Base-by-base conservation (phyloP, 768 basidiomycete species). In the Rhodotorula sphaerocarpa region DNA sequence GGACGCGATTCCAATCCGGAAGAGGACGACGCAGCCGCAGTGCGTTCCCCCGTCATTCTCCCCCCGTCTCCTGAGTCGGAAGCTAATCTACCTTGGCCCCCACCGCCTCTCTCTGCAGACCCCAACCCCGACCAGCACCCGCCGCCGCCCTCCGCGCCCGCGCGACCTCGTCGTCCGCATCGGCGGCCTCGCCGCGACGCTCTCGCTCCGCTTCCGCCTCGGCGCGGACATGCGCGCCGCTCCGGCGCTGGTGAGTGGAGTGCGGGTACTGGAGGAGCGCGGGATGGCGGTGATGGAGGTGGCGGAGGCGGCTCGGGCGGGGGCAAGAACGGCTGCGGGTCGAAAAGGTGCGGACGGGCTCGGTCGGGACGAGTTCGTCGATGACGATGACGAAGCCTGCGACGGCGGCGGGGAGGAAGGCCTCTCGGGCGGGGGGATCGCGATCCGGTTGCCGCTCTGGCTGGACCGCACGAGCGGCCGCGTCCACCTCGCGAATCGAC, bases 81-180 rank as follows among this genome's bases (percentile, higher is more conserved):
- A n/a, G n/a, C n/a, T n/a, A n/a, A n/a, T n/a, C n/a, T n/a, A n/a
- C 36, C 10, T 16, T 16, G 16, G 36, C 36, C 36, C 10, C 36
- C 9, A 39, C 36, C 36, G 16, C 9, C 16, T 39, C 36, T 9
- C 36, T 9, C 36, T 16, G 10, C 36, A 39, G 36, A 10, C 10
- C 9, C 36, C 36, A 9, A 10, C 10, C 36, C 36, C 16, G 10
- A 39, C 16, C 36, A 16, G 16, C 36, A 10, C 36, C 36, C 10
- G 36, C 36, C 36, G 36, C 36, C 16, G 10, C 47, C 25, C 12
- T 30, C 18, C 47, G 30, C 11, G 45, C 30, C 46, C 25, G 15
- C 34, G 57, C 16, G 57, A 58, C 21, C 57, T 58, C 30, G 23
- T 43, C 34, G 31, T 58, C 1, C 18, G 30, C 14, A 48, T 58